Evolutionary conservation across 1,284 basidiomycete genomes (phyloP), one percentile per base, ranked within the genome.

Genomic region (Cutaneotrichosporon cutaneum): DNA sequence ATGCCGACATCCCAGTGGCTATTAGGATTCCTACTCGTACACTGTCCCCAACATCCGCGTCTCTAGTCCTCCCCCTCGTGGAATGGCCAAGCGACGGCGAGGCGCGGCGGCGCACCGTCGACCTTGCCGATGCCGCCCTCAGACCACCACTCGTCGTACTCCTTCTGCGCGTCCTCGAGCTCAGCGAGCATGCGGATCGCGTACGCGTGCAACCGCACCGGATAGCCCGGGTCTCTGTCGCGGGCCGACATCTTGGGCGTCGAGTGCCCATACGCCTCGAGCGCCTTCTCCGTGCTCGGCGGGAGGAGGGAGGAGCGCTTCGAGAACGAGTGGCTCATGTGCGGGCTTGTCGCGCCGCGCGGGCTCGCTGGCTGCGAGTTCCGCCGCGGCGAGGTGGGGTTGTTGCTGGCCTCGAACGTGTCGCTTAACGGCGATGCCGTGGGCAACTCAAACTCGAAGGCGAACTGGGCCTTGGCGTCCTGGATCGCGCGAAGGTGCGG

Each of bases 141-240:
- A 45, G 74, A 72, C 76, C 77, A 81, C 80, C 80, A 81, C 60
- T 79, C 78, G 58, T 79, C 77, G 61, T 79, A 79, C 73, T 81
- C 81, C 66, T 78, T 78, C 64, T 81, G 73, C 39, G 80, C 79
- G 65, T 81, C 80, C 68, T 82, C 82, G 42, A 82, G 72, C 67
- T 83, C 82, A 26, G 79, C 74, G 62, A 83, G 67, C 66, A 81
- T 81, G 39, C 81, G 69, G 21, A 82, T 74, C 6, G 81, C 81
- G 67, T 83, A 83, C 44, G 79, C 79, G 62, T 83, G 82, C 30
- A 81, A 69, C 36, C 70, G 72, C 57, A 58, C 64, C 33, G 73
- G 72, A 59, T 77, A 76, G 8, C 74, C 75, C 27, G 64, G 63
- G 27, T 74, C 72, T 14, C 54, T 56, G 30, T 58, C 59, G 16